Evolutionary conservation across 139 green algal genomes (phyloP).

Genomic region (Coelastrella sp.): DNA sequence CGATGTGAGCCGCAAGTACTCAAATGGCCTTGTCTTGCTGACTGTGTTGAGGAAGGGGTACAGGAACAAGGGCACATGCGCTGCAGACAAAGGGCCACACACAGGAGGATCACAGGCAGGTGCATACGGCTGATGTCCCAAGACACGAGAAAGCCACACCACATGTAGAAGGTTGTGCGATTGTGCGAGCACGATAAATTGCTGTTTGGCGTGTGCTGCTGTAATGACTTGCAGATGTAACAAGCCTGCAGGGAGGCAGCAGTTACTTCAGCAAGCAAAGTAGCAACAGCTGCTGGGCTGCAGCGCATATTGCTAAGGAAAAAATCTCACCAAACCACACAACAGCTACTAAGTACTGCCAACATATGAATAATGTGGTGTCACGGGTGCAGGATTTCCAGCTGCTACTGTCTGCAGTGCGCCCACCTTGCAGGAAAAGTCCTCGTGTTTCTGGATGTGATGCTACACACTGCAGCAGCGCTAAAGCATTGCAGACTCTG

Average conservation of each 20-base stretch:
- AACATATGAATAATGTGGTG: background rate
- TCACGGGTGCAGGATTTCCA: background rate
- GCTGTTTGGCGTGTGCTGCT: too few relatives aligned
- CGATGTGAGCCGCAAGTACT: slow-evolving; percentile 98
- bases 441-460: slow-evolving; percentile 94
- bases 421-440: slow-evolving; percentile 92
- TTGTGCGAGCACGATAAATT: too few relatives aligned
- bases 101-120: background rate
- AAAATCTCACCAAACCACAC: too few relatives aligned
- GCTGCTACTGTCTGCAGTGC: background rate
- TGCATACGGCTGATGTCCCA: background rate
- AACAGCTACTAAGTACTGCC: too few relatives aligned
- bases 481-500: slow-evolving; percentile 97
- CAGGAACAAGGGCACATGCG: slow-evolving; percentile 97
- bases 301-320: too few relatives aligned
- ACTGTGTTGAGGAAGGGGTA: slow-evolving; percentile 99
- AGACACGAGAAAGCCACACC: background rate
- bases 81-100: slow-evolving; percentile 70
- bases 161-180: too few relatives aligned
- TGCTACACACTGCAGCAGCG: slow-evolving; percentile 97
- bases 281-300: too few relatives aligned
- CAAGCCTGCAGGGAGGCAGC: too few relatives aligned
- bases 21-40: slow-evolving; percentile 97
- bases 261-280: too few relatives aligned
- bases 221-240: too few relatives aligned